These are phyloP conservation scores for Nemania sp. DNA, from an alignment of 2,329 filamentous ascomycete species.

Conservation along the genomic window DNA sequence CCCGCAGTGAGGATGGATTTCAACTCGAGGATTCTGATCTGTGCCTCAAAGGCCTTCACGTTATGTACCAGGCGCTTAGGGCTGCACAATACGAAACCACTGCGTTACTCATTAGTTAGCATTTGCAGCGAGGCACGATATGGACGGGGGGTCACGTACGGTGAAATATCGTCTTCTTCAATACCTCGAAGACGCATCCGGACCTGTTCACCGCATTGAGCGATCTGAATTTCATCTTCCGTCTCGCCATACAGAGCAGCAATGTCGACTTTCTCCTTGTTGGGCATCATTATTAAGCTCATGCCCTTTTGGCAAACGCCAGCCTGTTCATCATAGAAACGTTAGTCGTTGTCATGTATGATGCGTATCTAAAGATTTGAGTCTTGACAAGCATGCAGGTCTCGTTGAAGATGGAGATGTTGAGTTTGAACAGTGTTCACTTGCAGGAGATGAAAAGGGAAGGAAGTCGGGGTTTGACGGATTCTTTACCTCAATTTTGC, in stretches of 20 bases:
- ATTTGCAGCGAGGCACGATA: background rate
- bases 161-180: constrained; percentile 95
- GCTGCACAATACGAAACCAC: constrained; percentile 92
- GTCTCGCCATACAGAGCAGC: constrained; percentile 91
- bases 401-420: background rate
- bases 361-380: background rate
- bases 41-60: constrained; percentile 88
- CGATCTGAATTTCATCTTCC: constrained; percentile 83
- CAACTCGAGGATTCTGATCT: constrained; percentile 92
- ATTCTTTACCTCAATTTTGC: constrained; percentile 74
- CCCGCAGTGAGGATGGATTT: constrained; percentile 93
- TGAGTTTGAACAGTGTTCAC: background rate
- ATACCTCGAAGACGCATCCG: constrained; percentile 89
- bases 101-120: constrained; percentile 10
- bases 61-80: constrained; percentile 92
- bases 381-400: background rate
- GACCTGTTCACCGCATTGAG: constrained; percentile 92
- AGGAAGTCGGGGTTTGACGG: too few species aligned
- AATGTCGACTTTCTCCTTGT: constrained; percentile 79
- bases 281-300: constrained; percentile 88
- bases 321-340: constrained; percentile 46
- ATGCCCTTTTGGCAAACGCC: constrained; percentile 91
- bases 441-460: background rate
- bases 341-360: background rate
- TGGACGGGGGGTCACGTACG: constrained; percentile 41